These are phyloP conservation scores for Cytospora piceae DNA, from an alignment of 2,329 filamentous ascomycete genomes.

Conservation along the genomic window DNA sequence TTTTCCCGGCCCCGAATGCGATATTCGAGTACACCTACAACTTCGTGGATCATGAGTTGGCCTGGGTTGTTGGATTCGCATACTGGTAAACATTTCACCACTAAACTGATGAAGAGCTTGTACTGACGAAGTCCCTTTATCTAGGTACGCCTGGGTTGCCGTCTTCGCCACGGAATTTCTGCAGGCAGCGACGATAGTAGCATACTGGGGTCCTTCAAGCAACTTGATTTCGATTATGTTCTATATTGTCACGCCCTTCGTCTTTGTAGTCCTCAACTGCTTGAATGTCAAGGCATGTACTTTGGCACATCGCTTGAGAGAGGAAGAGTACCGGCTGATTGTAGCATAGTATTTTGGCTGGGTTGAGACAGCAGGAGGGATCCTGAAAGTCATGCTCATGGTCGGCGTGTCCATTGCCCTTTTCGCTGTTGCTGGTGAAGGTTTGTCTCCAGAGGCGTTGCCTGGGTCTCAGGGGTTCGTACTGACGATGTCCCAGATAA, in stretches of 20 bases:
- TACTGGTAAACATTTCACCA: constrained; percentile 29
- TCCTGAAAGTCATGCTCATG: constrained; percentile 32
- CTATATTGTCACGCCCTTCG: constrained; percentile 20
- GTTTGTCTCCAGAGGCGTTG: neutral
- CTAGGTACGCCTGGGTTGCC: constrained; percentile 25
- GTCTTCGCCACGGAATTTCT: constrained; percentile 29
- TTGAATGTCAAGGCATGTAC: constrained; percentile 24
- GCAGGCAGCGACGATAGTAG: constrained; percentile 20
- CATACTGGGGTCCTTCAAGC: constrained; percentile 20
- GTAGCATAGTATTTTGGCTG: constrained; percentile 33
- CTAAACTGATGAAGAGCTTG: neutral
- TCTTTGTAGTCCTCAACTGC: constrained; percentile 27
- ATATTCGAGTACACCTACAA: constrained; percentile 32
- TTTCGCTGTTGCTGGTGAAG: constrained; percentile 27
- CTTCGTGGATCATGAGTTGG: constrained; percentile 33
- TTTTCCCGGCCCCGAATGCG: constrained; percentile 32
- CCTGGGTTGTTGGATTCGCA: constrained; percentile 30
- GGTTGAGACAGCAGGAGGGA: constrained; percentile 33
- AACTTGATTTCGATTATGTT: constrained; percentile 15
- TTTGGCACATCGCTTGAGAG: too few species aligned
- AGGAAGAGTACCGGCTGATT: neutral
- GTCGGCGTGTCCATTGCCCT: constrained; percentile 29
- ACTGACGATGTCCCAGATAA: constrained; percentile 3
- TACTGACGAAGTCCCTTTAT: neutral
- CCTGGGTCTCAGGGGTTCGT: too few species aligned